A percentile compares a stretch with the other conserved stretches of the same genome.
Evolutionary conservation across 2,329 filamentous ascomycete species (phyloP).

Genomic region (Dothidotthia symphoricarpi): DNA sequence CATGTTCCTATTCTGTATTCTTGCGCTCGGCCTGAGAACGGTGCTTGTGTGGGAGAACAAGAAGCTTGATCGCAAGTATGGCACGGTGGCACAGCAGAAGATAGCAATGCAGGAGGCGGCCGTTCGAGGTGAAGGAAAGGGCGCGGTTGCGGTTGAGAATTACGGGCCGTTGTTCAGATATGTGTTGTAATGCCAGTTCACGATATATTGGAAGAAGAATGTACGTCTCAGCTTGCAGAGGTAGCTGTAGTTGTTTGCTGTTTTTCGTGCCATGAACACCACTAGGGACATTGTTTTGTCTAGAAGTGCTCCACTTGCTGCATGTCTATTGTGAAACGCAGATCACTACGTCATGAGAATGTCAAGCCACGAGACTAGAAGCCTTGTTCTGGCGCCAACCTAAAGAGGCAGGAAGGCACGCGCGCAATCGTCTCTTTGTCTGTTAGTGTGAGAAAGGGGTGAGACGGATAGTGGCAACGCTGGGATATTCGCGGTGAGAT

Average conservation of each 20-base stretch:
- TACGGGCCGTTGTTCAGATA: slow-evolving; percentile 37
- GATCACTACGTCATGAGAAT: slow-evolving; percentile 1
- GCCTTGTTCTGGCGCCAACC: not conserved
- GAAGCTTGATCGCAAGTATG: slow-evolving; percentile 35
- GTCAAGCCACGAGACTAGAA: not conserved
- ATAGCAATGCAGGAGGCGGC: slow-evolving; percentile 18
- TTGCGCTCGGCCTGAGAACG: slow-evolving; percentile 31
- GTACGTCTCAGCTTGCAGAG: too few species aligned
- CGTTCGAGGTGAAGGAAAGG: slow-evolving; percentile 11
- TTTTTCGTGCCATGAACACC: too few species aligned
- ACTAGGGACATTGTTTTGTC: too few species aligned
- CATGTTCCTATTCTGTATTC: slow-evolving; percentile 38
- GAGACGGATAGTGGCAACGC: too few species aligned
- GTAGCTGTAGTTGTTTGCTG: too few species aligned
- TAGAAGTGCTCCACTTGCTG: too few species aligned
- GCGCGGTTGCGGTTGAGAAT: slow-evolving; percentile 31
- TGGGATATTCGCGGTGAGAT: too few species aligned
- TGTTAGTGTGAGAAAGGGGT: not conserved
- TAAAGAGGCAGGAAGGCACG: slow-evolving; percentile 2
- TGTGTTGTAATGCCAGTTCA: slow-evolving; percentile 22
- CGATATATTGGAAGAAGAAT: too few species aligned
- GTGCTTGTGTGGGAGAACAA: slow-evolving; percentile 40
- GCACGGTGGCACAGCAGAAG: slow-evolving; percentile 31
- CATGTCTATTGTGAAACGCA: too few species aligned
- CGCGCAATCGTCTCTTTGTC: not conserved